phyloP scores from a whole-genome alignment of 2,329 filamentous ascomycete species.

The Diaporthe eres region DNA sequence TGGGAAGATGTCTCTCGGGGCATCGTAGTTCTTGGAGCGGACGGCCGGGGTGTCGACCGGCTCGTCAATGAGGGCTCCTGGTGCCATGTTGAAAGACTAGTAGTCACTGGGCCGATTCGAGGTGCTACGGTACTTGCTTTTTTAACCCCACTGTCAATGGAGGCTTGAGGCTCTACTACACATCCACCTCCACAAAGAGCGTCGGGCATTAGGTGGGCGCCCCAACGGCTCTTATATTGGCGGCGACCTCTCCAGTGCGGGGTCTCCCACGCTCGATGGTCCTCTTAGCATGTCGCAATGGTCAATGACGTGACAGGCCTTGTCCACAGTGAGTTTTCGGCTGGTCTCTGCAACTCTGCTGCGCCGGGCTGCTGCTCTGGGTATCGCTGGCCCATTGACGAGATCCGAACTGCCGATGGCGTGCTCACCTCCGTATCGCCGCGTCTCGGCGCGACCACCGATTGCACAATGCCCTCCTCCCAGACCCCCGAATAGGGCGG shows the following conservation, averaged over 20 bases:
- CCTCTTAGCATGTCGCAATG: slow-evolving; percentile 31
- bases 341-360: slow-evolving; percentile 18
- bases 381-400: slow-evolving; percentile 38
- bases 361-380: slow-evolving; percentile 7
- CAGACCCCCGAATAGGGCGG: not conserved
- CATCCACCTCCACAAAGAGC: not conserved
- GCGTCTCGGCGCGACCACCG: slow-evolving; percentile 36
- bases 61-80: slow-evolving; percentile 41
- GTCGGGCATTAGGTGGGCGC: not conserved
- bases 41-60: slow-evolving; percentile 26
- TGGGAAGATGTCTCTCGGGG: slow-evolving; percentile 57
- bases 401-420: slow-evolving; percentile 42
- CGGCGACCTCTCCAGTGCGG: slow-evolving; percentile 22
- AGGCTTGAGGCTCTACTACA: slow-evolving; percentile 26
- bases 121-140: not conserved
- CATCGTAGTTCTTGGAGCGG: slow-evolving; percentile 50
- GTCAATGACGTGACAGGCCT: slow-evolving; percentile 35
- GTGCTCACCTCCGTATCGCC: slow-evolving; percentile 39
- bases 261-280: slow-evolving; percentile 13
- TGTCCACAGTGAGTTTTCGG: not conserved
- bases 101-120: not conserved
- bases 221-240: slow-evolving; percentile 24
- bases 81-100: slow-evolving; percentile 40
- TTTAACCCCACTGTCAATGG: slow-evolving; percentile 11
- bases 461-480: not conserved